A percentile compares a stretch with the other conserved stretches of the same genome.
Evolutionary conservation across 2,329 filamentous ascomycete genomes (phyloP).

Genomic region (Ascochyta koolunga): DNA sequence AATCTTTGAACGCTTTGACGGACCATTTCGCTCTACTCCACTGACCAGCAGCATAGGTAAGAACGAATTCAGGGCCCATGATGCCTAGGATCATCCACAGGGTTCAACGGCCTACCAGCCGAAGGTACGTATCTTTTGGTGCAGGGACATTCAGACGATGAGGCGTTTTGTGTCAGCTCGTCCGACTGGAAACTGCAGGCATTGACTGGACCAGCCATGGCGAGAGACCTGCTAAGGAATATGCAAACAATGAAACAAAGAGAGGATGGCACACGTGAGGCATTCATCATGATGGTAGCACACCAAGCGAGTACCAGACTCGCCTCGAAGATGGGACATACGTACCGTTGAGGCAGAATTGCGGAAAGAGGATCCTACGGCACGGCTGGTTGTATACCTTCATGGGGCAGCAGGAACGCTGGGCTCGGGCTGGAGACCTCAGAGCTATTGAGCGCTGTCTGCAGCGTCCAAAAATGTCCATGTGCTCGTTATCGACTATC

Average conservation of each 20-base stretch:
- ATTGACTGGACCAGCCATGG: background rate
- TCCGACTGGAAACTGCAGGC: conserved; percentile 4
- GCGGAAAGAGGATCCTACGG: conserved; percentile 61
- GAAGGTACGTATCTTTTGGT: conserved; percentile 9
- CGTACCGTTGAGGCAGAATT: background rate
- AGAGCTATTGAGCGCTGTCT: conserved; percentile 63
- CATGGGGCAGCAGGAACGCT: conserved; percentile 65
- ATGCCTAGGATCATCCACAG: conserved; percentile 14
- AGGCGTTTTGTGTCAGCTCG: background rate
- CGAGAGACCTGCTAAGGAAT: background rate
- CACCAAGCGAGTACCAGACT: background rate
- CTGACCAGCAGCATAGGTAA: conserved; percentile 18
- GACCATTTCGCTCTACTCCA: conserved; percentile 19
- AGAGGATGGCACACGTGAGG: background rate
- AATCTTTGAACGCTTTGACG: conserved; percentile 10
- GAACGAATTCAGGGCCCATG: conserved; percentile 16
- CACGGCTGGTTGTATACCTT: conserved; percentile 67
- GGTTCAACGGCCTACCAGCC: conserved; percentile 3
- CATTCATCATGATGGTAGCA: background rate
- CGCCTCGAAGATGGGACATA: background rate
- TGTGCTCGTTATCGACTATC: conserved; percentile 65
- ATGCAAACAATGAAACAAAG: background rate
- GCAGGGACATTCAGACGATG: conserved; percentile 16
- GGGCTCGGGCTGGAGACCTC: conserved; percentile 60
- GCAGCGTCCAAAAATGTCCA: conserved; percentile 60